phyloP scores from a whole-genome alignment of 2,329 filamentous ascomycete species.

The Lasiodiplodia sp. region DNA sequence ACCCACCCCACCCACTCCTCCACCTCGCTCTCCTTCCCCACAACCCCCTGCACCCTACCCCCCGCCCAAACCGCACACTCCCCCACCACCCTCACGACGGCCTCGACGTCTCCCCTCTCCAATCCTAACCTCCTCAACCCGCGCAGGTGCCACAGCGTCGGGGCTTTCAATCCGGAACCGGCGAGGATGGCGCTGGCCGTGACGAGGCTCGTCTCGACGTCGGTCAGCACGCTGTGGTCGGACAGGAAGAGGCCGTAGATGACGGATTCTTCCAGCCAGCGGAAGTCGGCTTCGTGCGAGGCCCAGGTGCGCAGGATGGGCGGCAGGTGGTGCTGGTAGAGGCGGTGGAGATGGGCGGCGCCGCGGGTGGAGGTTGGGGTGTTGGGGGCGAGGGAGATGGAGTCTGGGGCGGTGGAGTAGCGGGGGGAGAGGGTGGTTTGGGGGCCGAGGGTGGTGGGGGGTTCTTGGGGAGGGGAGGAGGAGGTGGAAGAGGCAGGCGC shows the following conservation, averaged over 20 bases:
- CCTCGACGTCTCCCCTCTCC: constrained; percentile 53
- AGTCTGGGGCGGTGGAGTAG: background rate
- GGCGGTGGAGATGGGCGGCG: background rate
- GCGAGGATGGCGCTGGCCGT: constrained; percentile 65
- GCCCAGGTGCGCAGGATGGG: constrained; percentile 16
- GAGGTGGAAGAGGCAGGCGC: background rate
- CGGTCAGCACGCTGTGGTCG: constrained; percentile 62
- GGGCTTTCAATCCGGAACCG: constrained; percentile 49
- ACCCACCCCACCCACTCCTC: constrained; percentile 17
- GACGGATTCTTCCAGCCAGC: constrained; percentile 62
- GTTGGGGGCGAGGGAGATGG: background rate
- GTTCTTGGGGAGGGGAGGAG: background rate
- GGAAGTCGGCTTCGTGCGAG: constrained; percentile 21
- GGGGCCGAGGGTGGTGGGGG: background rate
- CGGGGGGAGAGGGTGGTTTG: background rate
- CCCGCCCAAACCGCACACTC: constrained; percentile 16
- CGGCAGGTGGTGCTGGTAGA: constrained; percentile 10
- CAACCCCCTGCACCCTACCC: background rate
- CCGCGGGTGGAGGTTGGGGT: background rate
- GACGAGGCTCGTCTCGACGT: constrained; percentile 63
- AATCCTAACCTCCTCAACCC: constrained; percentile 59
- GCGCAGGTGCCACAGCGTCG: constrained; percentile 65
- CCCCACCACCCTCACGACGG: constrained; percentile 49
- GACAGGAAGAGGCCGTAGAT: constrained; percentile 66
- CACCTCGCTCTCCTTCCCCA: background rate